phyloP scores from a whole-genome alignment of 176 grass and related monocot genomes.

The Juncus effusus region DNA sequence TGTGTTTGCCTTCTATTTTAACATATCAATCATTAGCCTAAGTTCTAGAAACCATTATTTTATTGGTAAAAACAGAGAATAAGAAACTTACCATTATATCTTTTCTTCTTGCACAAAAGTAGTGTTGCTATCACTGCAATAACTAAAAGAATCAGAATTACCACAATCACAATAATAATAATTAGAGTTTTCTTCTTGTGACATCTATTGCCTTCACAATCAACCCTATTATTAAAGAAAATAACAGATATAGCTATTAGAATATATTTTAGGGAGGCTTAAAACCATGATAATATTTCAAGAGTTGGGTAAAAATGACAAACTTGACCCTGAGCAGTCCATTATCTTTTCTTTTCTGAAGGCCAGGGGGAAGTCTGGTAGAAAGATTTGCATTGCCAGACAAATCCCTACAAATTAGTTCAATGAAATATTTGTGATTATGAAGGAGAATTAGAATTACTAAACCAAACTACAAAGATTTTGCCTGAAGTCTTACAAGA shows the following conservation, averaged over 20 bases:
- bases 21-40: background rate
- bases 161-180: background rate
- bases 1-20: background rate
- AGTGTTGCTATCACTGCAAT: background rate
- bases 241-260: no score
- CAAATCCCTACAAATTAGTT: conserved; percentile 30
- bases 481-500: conserved; percentile 31
- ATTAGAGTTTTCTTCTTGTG: background rate
- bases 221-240: no score
- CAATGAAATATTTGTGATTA: background rate
- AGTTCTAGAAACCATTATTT: background rate
- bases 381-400: conserved; percentile 27
- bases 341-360: conserved; percentile 25
- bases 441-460: background rate
- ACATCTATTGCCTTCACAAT: background rate
- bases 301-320: background rate
- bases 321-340: background rate
- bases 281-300: background rate
- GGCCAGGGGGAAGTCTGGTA: conserved; percentile 31
- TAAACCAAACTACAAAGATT: background rate
- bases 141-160: background rate
- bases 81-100: background rate
- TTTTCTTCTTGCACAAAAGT: background rate
- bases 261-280: no score
- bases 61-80: background rate